Base-by-base conservation (phyloP, 176 grass and related monocot species). In the Paspalum notatum region DNA sequence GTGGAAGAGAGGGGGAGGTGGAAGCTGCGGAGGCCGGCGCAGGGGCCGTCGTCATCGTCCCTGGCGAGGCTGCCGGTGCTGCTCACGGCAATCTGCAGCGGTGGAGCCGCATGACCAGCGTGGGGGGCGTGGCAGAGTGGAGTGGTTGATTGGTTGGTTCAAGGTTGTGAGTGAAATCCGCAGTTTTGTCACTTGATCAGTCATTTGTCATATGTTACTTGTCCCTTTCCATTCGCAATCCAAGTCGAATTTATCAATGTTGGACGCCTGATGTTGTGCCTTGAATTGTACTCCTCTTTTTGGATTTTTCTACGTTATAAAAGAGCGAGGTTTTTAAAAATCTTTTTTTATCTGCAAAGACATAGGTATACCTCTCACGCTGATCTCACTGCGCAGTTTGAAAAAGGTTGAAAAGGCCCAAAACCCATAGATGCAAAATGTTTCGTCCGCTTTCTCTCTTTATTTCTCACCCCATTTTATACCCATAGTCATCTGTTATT, bases 61-160 rank as follows among this genome's bases (percentile, higher is more conserved):
- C 44, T 90, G 22, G 82, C 78, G 13, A 82, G 95, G 69, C 62
- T 98, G 25, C 95, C 95, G 12, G 83, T 92, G 84, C 66, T 94
- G 78, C 77, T 98, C 68, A 85, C 92, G 20, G 90, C 88, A 17
- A 98, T 98, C 67, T 98, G 95, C 66, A 93, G 88, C 69, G 86
- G 92, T 58, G 92, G 87, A 13, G 75, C 89, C 22, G 22, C 68
- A 2, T 71, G 17, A 78, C 62, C 32, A 2, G 9, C 4, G 22
- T 11, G 32, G 32, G 32, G 32, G 32, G 32, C 24, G 18, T 10
- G 3, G 16, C 16, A 0, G 44, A 40, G 60, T 51, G 17, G 45
- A 65, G 60, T n/a, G 16, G 5, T 32, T 37, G 5, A 6, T 1
- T 10, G 20, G 20, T 57, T 32, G 32, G 32, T 32, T 32, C n/a